A percentile compares a stretch with the other conserved stretches of the same genome.
These are phyloP conservation scores for Plasmodium vinckei DNA, from an alignment of 169 alveolate genomes.

Conservation along the genomic window DNA sequence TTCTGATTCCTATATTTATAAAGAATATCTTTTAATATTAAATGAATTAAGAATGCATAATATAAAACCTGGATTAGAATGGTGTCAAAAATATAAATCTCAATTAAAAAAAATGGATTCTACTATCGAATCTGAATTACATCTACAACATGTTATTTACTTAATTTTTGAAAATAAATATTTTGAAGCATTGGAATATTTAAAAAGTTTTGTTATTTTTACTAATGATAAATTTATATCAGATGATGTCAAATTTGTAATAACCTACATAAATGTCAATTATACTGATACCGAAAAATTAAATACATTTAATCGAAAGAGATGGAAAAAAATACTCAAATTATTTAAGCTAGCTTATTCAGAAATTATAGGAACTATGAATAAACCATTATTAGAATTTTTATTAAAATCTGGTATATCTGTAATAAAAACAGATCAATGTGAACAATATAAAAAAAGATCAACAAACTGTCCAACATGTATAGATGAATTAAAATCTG, in stretches of 20 bases:
- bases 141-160: constrained; percentile 75
- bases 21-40: constrained; percentile 45
- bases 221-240: constrained; percentile 12
- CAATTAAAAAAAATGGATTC: constrained; percentile 73
- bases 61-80: constrained; percentile 65
- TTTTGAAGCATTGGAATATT: constrained; percentile 71
- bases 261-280: constrained; percentile 44
- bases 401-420: constrained; percentile 87
- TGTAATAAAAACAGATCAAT: constrained; percentile 84
- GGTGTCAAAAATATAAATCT: constrained; percentile 67
- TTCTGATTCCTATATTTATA: constrained; percentile 67
- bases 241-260: constrained; percentile 24
- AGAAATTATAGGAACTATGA: constrained; percentile 65
- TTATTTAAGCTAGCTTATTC: constrained; percentile 44
- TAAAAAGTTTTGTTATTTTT: constrained; percentile 24
- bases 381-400: constrained; percentile 79
- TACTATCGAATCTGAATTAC: constrained; percentile 77
- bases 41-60: constrained; percentile 31
- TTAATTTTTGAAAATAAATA: constrained; percentile 61
- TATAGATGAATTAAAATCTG: constrained; percentile 83
- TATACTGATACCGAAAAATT: constrained; percentile 2
- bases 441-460: constrained; percentile 77
- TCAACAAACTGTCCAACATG: constrained; percentile 89
- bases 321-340: constrained; percentile 52
- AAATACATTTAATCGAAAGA: constrained; percentile 13